Base-by-base conservation (phyloP, 306 rosid genomes). In the Malus asiatica region DNA sequence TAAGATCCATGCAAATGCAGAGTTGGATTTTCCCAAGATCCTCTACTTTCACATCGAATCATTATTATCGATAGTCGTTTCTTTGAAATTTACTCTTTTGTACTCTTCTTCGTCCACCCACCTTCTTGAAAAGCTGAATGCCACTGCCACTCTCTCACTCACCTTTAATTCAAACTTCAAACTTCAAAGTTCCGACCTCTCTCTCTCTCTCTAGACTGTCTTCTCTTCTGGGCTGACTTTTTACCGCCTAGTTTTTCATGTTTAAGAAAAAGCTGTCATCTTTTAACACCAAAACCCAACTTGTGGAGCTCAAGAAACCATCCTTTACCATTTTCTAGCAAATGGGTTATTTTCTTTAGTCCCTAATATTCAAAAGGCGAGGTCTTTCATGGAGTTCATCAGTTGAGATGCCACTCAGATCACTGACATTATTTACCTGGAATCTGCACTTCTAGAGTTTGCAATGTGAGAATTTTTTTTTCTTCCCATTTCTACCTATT, bases 101-200 rank as follows among this genome's bases (percentile, higher is more conserved):
- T 87, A 87, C 88, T 87, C 86, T 84, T 89, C 88, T 83, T 70
- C 68, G 27, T 3, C 33, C 42, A 5, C 65, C 15, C 40, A 5
- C 60, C 64, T 76, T 67, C 83, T 87, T 76, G 86, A 84, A 76
- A 61, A 27, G 46, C 86, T 78, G 85, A 82, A 76, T 51, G 72
- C 77, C 79, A 78, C 80, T 53, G 4, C 51, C 77, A 11, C 71
- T 80, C 46, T 45, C 82, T 10, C 73, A 1, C 9, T 25, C 42
- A 83, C 88, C 96, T 92, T 92, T 88, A 90, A 87, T 92, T 92
- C 89, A 88, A 92, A 90, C 84, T 87, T 70, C 71, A 78, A 59
- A 32, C 81, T 13, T 27, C 29, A 27, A 27, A 27, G 29, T 27
- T 68, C 8, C 55, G 18, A 48, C 55, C 82, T 52, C 19, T 69